Conservation (phyloP, 75 land plant genomes). For the Isoetes taiwanensis region DNA sequence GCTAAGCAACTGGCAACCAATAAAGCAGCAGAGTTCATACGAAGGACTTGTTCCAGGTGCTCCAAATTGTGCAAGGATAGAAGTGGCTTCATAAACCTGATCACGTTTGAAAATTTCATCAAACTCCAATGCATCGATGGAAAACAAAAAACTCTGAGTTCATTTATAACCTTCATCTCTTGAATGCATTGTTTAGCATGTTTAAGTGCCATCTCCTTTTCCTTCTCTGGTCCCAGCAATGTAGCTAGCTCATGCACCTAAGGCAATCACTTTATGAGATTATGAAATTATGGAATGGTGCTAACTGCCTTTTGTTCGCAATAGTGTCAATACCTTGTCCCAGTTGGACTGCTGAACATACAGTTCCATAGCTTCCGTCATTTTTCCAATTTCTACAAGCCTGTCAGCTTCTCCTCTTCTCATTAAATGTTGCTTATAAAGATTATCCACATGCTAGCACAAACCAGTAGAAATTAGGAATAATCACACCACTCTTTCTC, state of each 20-base stretch:
- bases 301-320: no score
- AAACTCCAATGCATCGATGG: no score
- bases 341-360: slow-evolving; percentile 18
- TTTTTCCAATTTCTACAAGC: slow-evolving; percentile 19
- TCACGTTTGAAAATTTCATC: no score
- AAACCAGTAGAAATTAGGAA: not conserved
- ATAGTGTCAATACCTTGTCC: slow-evolving; percentile 20
- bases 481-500: not conserved
- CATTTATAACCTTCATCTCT: slow-evolving; percentile 13
- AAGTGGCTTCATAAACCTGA: slow-evolving; percentile 14
- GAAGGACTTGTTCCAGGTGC: slow-evolving; percentile 13
- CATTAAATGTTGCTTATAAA: slow-evolving; percentile 20
- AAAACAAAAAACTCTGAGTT: not conserved
- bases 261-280: not conserved
- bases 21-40: slow-evolving; percentile 16
- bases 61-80: slow-evolving; percentile 21
- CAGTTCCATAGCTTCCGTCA: slow-evolving; percentile 22
- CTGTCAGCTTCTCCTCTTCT: slow-evolving; percentile 21
- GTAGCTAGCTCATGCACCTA: slow-evolving; percentile 29
- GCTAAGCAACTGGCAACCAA: slow-evolving; percentile 13
- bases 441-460: slow-evolving; percentile 21
- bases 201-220: slow-evolving; percentile 19
- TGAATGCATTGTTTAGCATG: slow-evolving; percentile 26
- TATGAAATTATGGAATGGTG: not conserved
- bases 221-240: slow-evolving; percentile 19